Conservation (phyloP, 371 early-diverging fungal genomes). For the Rhizopus microsporus region DNA sequence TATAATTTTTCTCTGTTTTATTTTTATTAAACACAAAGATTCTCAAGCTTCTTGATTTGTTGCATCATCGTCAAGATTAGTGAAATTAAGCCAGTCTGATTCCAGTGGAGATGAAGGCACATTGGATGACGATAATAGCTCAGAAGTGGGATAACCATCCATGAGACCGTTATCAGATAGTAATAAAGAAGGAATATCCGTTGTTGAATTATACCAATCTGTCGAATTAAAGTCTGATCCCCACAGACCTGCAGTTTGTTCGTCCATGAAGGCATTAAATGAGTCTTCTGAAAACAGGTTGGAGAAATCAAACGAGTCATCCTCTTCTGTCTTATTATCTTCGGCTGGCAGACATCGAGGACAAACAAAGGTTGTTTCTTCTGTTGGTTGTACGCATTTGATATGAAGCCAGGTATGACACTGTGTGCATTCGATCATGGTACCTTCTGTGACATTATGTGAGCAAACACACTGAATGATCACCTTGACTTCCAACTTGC, state of each 20-base stretch:
- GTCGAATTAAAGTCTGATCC: neutral
- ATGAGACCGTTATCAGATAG: constrained; percentile 1
- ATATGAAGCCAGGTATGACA: constrained; percentile 61
- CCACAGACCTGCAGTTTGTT: neutral
- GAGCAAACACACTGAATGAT: constrained; percentile 44
- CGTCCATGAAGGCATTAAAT: constrained; percentile 3
- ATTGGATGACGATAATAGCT: neutral
- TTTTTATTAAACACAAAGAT: neutral
- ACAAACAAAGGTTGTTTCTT: constrained; percentile 48
- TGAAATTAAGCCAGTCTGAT: constrained; percentile 26
- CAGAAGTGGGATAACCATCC: neutral
- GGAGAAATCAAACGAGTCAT: neutral
- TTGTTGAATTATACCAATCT: neutral
- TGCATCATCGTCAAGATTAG: constrained; percentile 27
- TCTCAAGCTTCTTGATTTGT: neutral
- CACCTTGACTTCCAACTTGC: constrained; percentile 14
- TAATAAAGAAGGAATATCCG: neutral
- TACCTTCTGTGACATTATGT: constrained; percentile 32
- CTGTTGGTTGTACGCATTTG: constrained; percentile 42
- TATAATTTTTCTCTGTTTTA: neutral
- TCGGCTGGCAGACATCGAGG: constrained; percentile 38
- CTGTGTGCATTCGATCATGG: constrained; percentile 55
- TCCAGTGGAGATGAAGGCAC: constrained; percentile 10
- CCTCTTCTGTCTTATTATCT: neutral
- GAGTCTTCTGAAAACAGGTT: neutral